These are phyloP conservation scores for Elaeagnus macrophylla DNA, from an alignment of 306 rosid genomes.

Conservation along the genomic window DNA sequence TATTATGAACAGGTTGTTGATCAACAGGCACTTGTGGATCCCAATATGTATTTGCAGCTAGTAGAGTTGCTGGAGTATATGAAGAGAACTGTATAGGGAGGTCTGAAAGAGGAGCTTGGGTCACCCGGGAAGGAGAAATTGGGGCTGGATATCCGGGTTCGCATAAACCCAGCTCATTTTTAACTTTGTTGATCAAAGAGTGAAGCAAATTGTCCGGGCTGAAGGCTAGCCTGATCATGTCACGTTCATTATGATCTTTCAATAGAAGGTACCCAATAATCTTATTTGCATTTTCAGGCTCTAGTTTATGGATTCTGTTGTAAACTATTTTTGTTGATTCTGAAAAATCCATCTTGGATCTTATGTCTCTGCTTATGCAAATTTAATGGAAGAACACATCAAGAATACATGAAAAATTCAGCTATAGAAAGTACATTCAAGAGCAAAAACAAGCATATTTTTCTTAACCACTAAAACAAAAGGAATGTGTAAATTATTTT, in stretches of 20 bases:
- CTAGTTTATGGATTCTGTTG: conserved; percentile 29
- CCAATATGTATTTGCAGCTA: conserved; percentile 19
- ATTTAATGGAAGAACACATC: background rate
- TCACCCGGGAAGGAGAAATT: conserved; percentile 26
- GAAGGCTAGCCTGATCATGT: conserved; percentile 40
- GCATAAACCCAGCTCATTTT: conserved; percentile 26
- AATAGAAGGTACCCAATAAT: conserved; percentile 29
- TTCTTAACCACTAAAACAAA: no score
- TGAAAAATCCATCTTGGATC: conserved; percentile 25
- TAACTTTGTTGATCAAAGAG: conserved; percentile 30
- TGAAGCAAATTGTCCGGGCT: conserved; percentile 32
- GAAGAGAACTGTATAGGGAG: conserved; percentile 18
- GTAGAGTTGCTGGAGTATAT: conserved; percentile 17
- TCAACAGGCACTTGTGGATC: conserved; percentile 24
- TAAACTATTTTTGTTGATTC: conserved; percentile 28
- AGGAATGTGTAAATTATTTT: no score
- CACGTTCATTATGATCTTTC: conserved; percentile 28
- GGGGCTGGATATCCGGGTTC: conserved; percentile 19
- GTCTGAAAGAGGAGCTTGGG: conserved; percentile 23
- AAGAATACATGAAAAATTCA: no score
- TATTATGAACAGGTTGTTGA: conserved; percentile 17
- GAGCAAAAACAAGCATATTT: no score
- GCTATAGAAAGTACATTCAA: no score
- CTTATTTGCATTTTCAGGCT: conserved; percentile 29
- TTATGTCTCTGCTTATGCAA: conserved; percentile 8